phyloP scores from a whole-genome alignment of 1,284 basidiomycete genomes.

The Cronartium ribicola region DNA sequence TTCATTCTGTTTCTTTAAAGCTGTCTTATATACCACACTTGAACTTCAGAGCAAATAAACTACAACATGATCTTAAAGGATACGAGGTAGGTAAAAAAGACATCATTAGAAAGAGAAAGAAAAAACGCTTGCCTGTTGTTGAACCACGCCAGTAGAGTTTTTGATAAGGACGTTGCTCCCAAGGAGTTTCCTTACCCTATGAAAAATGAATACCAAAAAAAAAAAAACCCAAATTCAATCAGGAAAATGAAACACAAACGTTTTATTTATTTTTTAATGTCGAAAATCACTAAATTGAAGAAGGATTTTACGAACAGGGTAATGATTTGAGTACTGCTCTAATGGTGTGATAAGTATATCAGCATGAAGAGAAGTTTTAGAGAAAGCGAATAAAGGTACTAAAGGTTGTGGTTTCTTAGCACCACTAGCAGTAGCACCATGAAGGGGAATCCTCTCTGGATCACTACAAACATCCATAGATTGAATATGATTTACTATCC shows the following conservation, averaged over 20 bases:
- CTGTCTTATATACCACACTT: too few species aligned
- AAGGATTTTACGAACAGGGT: slow-evolving; percentile 2
- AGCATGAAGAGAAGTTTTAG: slow-evolving; percentile 51
- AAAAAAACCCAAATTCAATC: too few species aligned
- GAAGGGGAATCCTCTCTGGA: slow-evolving; percentile 22
- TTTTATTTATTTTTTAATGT: too few species aligned
- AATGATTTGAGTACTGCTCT: slow-evolving; percentile 52
- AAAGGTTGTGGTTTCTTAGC: slow-evolving; percentile 46
- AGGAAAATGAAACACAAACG: too few species aligned
- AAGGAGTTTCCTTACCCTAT: slow-evolving; percentile 44
- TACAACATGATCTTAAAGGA: neutral
- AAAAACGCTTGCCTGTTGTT: slow-evolving; percentile 53
- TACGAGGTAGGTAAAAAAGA: neutral
- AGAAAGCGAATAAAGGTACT: slow-evolving; percentile 49
- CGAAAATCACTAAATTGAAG: too few species aligned
- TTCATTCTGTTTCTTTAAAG: too few species aligned
- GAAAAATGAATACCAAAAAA: neutral
- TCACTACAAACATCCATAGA: slow-evolving; percentile 43
- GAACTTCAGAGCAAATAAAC: neutral
- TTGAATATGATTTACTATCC: slow-evolving; percentile 19
- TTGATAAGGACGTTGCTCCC: slow-evolving; percentile 51
- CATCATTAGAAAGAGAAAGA: neutral
- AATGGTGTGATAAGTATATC: slow-evolving; percentile 56
- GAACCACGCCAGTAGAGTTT: slow-evolving; percentile 53
- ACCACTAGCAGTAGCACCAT: slow-evolving; percentile 47